phyloP scores from a whole-genome alignment of 169 alveolate species.

The Eimeria acervulina region DNA sequence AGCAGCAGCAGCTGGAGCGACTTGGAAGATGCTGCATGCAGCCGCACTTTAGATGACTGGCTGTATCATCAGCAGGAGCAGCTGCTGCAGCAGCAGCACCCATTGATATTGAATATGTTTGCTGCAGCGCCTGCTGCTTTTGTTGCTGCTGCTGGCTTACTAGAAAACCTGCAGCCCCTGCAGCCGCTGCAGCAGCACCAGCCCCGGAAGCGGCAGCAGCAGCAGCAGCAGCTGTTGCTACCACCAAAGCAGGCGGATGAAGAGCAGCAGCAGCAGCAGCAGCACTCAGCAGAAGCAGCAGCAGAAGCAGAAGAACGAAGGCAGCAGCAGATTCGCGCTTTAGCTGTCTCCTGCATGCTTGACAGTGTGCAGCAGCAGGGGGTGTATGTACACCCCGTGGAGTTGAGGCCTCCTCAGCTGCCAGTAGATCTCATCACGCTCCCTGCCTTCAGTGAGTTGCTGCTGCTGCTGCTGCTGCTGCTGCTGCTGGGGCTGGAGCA shows the following conservation, averaged over 20 bases:
- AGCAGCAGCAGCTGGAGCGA: constrained; percentile 50
- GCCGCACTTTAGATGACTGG: constrained; percentile 38
- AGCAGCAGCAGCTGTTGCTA: no score
- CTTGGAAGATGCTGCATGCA: not conserved
- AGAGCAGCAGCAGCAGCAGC: not conserved
- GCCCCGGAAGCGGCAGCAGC: no score
- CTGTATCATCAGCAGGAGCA: constrained; percentile 29
- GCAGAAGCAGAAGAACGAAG: constrained; percentile 17
- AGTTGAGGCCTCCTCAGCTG: constrained; percentile 50
- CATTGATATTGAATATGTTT: not conserved
- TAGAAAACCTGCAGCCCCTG: not conserved
- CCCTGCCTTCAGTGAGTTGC: constrained; percentile 20
- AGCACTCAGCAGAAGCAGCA: not conserved
- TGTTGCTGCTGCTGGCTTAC: constrained; percentile 32
- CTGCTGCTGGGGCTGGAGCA: constrained; percentile 17
- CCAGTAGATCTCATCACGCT: not conserved
- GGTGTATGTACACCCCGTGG: constrained; percentile 43
- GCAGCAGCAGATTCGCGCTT: not conserved
- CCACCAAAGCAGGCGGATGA: no score
- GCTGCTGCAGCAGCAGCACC: constrained; percentile 57
- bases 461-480: constrained; percentile 26
- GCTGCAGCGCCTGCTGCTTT: constrained; percentile 58
- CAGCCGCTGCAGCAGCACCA: no score
- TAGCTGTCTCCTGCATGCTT: constrained; percentile 29
- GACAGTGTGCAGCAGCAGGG: constrained; percentile 26